These are phyloP conservation scores for Trichomonascaceae sp. DNA, from an alignment of 1,139 yeast genomes.

Conservation along the genomic window DNA sequence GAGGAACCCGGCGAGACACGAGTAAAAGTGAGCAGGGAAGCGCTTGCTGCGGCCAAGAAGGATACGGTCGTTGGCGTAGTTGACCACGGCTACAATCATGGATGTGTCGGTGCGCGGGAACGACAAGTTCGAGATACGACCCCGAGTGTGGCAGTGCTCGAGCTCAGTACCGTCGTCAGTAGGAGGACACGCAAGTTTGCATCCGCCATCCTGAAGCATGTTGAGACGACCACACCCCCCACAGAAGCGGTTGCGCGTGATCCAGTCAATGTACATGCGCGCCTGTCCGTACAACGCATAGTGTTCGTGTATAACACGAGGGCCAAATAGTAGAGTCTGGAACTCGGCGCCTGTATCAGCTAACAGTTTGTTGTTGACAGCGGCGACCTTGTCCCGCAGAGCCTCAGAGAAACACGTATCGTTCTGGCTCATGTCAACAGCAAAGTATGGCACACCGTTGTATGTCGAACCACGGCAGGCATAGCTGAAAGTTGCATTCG, in stretches of 20 bases:
- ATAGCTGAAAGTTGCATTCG: slow-evolving; percentile 15
- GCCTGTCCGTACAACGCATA: slow-evolving; percentile 70
- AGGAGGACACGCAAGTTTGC: slow-evolving; percentile 52
- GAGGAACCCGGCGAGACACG: slow-evolving; percentile 89
- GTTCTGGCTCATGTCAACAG: slow-evolving; percentile 50
- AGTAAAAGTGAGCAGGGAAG: slow-evolving; percentile 39
- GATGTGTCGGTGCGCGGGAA: slow-evolving; percentile 92
- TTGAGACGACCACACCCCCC: slow-evolving; percentile 76
- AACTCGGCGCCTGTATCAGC: slow-evolving; percentile 10
- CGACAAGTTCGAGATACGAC: slow-evolving; percentile 38
- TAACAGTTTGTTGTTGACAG: slow-evolving; percentile 19
- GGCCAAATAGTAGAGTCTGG: slow-evolving; percentile 8
- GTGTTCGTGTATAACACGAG: slow-evolving; percentile 20
- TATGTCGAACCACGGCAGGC: neutral
- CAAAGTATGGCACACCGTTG: slow-evolving; percentile 61
- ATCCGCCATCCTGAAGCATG: slow-evolving; percentile 69
- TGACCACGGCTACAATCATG: slow-evolving; percentile 66
- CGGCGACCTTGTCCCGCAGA: slow-evolving; percentile 9
- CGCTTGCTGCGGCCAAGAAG: slow-evolving; percentile 62
- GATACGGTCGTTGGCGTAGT: slow-evolving; percentile 44
- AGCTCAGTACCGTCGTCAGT: slow-evolving; percentile 18
- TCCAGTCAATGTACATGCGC: slow-evolving; percentile 79
- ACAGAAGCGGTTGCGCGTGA: slow-evolving; percentile 59
- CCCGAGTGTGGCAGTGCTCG: slow-evolving; percentile 25
- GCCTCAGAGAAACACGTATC: slow-evolving; percentile 11